Evolutionary conservation across 2,329 filamentous ascomycete species (phyloP).

Genomic region (Tolypocladium inflatum): DNA sequence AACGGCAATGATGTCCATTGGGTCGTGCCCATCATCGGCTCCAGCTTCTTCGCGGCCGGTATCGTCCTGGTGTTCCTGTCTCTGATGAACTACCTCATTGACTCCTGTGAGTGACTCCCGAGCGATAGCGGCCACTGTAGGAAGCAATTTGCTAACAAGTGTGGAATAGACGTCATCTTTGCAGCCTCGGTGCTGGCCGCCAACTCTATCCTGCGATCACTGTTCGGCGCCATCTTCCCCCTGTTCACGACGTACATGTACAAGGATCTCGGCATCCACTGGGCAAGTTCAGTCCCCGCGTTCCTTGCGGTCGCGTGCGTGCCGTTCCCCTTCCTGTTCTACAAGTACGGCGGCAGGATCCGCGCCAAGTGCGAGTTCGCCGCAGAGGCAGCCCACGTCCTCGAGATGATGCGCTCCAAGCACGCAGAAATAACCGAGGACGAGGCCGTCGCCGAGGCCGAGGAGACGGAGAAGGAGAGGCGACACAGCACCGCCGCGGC

Average conservation of each 20-base stretch:
- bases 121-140: background rate
- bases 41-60: constrained; percentile 43
- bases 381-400: constrained; percentile 53
- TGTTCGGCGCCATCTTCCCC: constrained; percentile 65
- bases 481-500: constrained; percentile 1
- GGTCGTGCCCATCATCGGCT: constrained; percentile 37
- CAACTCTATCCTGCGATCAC: constrained; percentile 59
- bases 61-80: constrained; percentile 57
- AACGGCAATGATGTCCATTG: constrained; percentile 46
- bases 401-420: constrained; percentile 33
- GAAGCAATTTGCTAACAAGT: constrained; percentile 7
- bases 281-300: constrained; percentile 64
- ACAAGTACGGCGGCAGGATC: constrained; percentile 57
- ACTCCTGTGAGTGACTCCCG: constrained; percentile 33
- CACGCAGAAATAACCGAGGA: constrained; percentile 18
- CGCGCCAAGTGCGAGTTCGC: constrained; percentile 61
- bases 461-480: constrained; percentile 15
- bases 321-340: constrained; percentile 68
- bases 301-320: constrained; percentile 65
- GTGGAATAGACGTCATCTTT: constrained; percentile 51
- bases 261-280: constrained; percentile 57
- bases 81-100: constrained; percentile 58
- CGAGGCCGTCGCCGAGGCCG: constrained; percentile 13
- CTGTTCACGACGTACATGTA: constrained; percentile 59
- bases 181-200: constrained; percentile 68